Evolutionary conservation across 106 monocot species (phyloP).

Genomic region (Ottelia alismoides): DNA sequence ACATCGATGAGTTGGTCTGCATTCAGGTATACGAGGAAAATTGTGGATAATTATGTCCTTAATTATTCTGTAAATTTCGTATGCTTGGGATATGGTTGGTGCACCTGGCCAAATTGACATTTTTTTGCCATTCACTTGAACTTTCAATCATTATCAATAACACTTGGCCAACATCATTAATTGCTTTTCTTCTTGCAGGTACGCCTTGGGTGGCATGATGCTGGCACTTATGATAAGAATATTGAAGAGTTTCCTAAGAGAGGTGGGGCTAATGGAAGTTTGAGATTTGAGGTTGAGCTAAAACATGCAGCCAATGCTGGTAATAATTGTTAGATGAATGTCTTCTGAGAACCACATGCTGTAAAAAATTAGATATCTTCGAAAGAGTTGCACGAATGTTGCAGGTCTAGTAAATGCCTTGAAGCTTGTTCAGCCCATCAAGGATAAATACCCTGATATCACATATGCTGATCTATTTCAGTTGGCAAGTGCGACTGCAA

Average conservation of each 20-base stretch:
- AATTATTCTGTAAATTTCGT: too few relatives aligned
- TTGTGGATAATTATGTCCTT: too few relatives aligned
- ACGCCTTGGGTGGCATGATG: constrained; percentile 96
- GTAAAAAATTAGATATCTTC: not conserved
- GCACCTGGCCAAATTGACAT: too few relatives aligned
- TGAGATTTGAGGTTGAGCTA: constrained; percentile 76
- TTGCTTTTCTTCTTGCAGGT: constrained; percentile 18
- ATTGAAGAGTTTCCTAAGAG: constrained; percentile 82
- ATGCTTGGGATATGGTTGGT: too few relatives aligned
- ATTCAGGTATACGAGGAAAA: too few relatives aligned
- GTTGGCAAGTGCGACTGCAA: constrained; percentile 90
- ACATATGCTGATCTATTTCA: constrained; percentile 97
- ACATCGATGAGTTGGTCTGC: too few relatives aligned
- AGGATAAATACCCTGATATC: constrained; percentile 82
- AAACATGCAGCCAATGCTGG: constrained; percentile 98
- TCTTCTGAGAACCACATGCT: not conserved
- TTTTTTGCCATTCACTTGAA: too few relatives aligned
- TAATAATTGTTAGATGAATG: constrained; percentile 5
- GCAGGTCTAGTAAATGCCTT: constrained; percentile 94
- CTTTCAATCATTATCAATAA: too few relatives aligned
- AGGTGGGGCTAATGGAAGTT: constrained; percentile 95
- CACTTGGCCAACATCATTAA: too few relatives aligned
- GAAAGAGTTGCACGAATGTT: not conserved
- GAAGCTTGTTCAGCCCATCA: constrained; percentile 86
- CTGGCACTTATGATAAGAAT: constrained; percentile 96